A percentile compares a stretch with the other conserved stretches of the same genome.
Evolutionary conservation across 2,329 filamentous ascomycete species (phyloP).

Genomic region (Parasarocladium wereldwijsianum): DNA sequence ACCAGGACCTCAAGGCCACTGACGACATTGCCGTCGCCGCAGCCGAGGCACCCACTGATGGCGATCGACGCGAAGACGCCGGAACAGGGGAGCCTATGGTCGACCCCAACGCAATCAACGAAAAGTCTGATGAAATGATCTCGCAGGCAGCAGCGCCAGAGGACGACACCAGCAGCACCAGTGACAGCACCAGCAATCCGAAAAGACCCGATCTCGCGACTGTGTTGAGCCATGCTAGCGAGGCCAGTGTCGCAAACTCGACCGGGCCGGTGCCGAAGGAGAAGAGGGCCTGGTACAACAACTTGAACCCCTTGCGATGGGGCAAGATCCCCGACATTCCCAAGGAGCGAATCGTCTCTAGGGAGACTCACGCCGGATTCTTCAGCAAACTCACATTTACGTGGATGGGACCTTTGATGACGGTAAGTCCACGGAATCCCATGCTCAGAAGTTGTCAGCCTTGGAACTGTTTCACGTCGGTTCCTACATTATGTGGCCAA

Average conservation of each 20-base stretch:
- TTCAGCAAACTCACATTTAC: constrained; percentile 68
- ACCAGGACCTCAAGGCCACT: constrained; percentile 13
- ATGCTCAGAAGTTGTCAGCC: neutral
- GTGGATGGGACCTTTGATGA: constrained; percentile 86
- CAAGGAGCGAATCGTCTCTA: constrained; percentile 36
- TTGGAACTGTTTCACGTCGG: no score
- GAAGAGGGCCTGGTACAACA: constrained; percentile 46
- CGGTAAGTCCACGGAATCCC: constrained; percentile 28
- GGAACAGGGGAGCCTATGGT: neutral
- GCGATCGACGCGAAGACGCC: constrained; percentile 6
- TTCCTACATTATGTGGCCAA: no score
- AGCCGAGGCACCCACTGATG: constrained; percentile 12
- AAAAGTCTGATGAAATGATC: no score
- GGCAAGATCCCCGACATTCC: constrained; percentile 40
- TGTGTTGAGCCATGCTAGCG: constrained; percentile 36
- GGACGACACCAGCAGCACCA: constrained; percentile 1
- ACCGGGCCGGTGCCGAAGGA: constrained; percentile 20
- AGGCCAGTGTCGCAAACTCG: constrained; percentile 32
- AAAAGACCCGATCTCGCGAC: constrained; percentile 7
- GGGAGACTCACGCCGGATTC: constrained; percentile 59
- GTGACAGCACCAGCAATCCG: constrained; percentile 7
- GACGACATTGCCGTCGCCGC: constrained; percentile 14
- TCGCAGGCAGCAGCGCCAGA: constrained; percentile 7
- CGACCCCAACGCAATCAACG: neutral
- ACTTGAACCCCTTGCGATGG: constrained; percentile 47